Conservation (phyloP, 2,329 filamentous ascomycete genomes). For the Cladophialophora exuberans region DNA sequence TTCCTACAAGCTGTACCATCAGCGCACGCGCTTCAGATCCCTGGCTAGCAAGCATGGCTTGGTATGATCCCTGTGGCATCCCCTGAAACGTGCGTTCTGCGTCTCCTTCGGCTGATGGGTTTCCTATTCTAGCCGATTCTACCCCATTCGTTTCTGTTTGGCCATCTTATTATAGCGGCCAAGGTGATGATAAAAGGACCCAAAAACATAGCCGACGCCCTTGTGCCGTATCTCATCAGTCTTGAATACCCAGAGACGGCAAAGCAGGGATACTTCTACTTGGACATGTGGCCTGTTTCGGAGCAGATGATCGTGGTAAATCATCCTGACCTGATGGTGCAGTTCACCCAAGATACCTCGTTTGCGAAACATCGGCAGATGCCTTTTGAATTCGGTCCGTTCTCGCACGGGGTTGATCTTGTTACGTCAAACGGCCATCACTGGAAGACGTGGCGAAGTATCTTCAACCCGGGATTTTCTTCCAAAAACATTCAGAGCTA, state of each 20-base stretch:
- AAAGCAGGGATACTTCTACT: slow-evolving; percentile 27
- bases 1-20: not conserved
- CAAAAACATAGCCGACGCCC: slow-evolving; percentile 14
- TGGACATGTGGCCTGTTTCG: slow-evolving; percentile 31
- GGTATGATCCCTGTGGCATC: not conserved
- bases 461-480: not conserved
- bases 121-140: not conserved
- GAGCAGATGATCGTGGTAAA: slow-evolving; percentile 22
- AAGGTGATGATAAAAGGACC: slow-evolving; percentile 24
- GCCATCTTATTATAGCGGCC: slow-evolving; percentile 26
- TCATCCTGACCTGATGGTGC: slow-evolving; percentile 21
- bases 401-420: not conserved
- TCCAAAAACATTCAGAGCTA: not conserved
- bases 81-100: not conserved
- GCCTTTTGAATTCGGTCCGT: not conserved
- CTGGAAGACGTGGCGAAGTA: not conserved
- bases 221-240: slow-evolving; percentile 21
- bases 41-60: slow-evolving; percentile 1
- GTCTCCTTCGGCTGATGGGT: not conserved
- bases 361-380: not conserved
- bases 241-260: slow-evolving; percentile 25
- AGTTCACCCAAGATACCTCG: slow-evolving; percentile 21
- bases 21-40: not conserved
- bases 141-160: slow-evolving; percentile 21
- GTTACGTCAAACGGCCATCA: not conserved